phyloP scores from a whole-genome alignment of 331 rosid genomes.

The Stylosanthes scabra region DNA sequence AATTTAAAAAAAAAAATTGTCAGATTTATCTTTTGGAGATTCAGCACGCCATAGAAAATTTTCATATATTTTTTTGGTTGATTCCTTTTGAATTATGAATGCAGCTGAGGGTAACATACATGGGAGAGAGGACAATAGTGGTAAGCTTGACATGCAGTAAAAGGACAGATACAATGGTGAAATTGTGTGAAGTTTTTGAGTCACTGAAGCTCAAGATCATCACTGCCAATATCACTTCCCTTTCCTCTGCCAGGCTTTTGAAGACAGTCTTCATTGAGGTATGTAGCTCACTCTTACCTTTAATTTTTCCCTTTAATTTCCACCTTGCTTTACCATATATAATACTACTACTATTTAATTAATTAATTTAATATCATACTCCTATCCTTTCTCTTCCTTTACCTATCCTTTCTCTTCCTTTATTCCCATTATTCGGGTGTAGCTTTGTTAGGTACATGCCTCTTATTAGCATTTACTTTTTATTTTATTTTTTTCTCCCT shows the following conservation, averaged over 20 bases:
- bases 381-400: not conserved
- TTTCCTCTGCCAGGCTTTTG: conserved; percentile 66
- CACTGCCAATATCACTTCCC: conserved; percentile 69
- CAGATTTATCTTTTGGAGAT: too few species aligned
- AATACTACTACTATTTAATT: not conserved
- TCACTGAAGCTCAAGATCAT: conserved; percentile 88
- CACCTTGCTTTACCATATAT: not conserved
- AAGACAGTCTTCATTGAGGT: conserved; percentile 94
- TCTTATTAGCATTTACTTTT: too few species aligned
- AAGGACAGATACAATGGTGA: conserved; percentile 86
- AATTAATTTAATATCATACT: not conserved
- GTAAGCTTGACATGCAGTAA: conserved; percentile 88
- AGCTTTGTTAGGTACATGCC: conserved; percentile 2
- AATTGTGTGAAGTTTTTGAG: conserved; percentile 83
- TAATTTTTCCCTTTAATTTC: not conserved
- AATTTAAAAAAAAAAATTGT: too few species aligned
- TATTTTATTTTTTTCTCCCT: not conserved
- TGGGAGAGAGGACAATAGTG: conserved; percentile 77
- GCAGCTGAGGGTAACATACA: conserved; percentile 78
- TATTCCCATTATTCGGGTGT: conserved; percentile 19
- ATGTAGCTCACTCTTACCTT: conserved; percentile 59
- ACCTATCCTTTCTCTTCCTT: not conserved
- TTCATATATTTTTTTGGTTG: too few species aligned
- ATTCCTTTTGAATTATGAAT: too few species aligned
- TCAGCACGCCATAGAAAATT: too few species aligned